Base-by-base conservation (phyloP, 192 early-diverging fungal species). In the Entomortierella chlamydospora region DNA sequence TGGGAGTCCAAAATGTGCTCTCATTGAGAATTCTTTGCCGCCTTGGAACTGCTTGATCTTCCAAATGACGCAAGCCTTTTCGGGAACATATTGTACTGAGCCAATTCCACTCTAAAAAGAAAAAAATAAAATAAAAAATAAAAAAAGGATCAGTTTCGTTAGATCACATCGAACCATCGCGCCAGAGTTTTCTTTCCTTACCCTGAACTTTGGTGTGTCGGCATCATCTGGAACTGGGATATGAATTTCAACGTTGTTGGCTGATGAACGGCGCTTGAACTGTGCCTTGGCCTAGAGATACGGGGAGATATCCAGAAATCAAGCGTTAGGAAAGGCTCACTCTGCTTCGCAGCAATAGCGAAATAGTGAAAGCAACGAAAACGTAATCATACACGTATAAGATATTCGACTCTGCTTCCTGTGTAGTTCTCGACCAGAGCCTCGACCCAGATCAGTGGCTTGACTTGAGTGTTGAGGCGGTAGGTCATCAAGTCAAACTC, bases 141-240 rank as follows among this genome's bases (percentile, higher is more conserved):
- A n/a, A 3, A 17, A 37, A 37, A 37, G 10, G 34, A 11, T 42
- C 1, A 22, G 55, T 50, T 25, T 42, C 23, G 17, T 30, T 18
- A 11, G 29, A 25, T 53, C 26, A 37, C n/a, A n/a, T n/a, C n/a
- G n/a, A n/a, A n/a, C n/a, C n/a, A n/a, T n/a, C n/a, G n/a, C n/a
- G n/a, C n/a, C n/a, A n/a, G n/a, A n/a, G n/a, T n/a, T n/a, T n/a
- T n/a, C n/a, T n/a, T n/a, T n/a, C n/a, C n/a, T 49, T 68, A 92
- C 91, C 83, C 95, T 97, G 84, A 99, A 99, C 77, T 93, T 95
- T 31, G 96, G 96, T 68, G 96, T 91, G 68, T 98, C 98, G 0
- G 96, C 95, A 85, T 99, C 98, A 64, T 95, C 94, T 28, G 98
- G 95, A 9, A 99, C 98, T n/a, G 98, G 98, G 17, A 99, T 93